Evolutionary conservation across 164 flowering plant genomes (phyloP).

Genomic region (Berberis vulgaris): DNA sequence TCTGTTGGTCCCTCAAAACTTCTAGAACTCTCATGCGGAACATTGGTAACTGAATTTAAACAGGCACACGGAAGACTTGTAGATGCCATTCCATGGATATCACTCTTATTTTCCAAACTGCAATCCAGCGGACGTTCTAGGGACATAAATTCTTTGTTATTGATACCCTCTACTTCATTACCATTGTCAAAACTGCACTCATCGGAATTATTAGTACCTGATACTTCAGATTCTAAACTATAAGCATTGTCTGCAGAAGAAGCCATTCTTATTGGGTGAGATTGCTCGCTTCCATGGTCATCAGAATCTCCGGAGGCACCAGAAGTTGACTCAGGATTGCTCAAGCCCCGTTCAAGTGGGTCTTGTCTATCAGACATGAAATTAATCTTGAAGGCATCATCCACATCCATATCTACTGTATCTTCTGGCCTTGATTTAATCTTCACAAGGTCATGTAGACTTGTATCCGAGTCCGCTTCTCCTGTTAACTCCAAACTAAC

Average conservation of each 20-base stretch:
- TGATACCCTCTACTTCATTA: neutral
- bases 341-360: no score
- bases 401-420: constrained; percentile 4
- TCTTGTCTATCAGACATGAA: constrained; percentile 1
- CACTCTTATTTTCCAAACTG: constrained; percentile 1
- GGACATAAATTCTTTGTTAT: neutral
- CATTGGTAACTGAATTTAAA: neutral
- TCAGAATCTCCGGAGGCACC: constrained; percentile 7
- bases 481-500: neutral
- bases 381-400: neutral
- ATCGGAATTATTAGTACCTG: neutral
- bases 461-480: no score
- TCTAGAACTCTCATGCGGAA: constrained; percentile 6
- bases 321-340: constrained; percentile 6
- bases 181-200: no score
- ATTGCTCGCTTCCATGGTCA: constrained; percentile 3
- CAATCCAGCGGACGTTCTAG: constrained; percentile 7
- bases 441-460: no score
- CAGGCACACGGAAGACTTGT: constrained; percentile 1
- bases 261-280: constrained; percentile 8
- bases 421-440: neutral
- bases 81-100: constrained; percentile 5
- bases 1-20: constrained; percentile 1
- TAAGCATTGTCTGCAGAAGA: constrained; percentile 6
- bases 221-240: neutral